Evolutionary conservation across 345 rosid genomes (phyloP).

Genomic region (Clausena lansium): DNA sequence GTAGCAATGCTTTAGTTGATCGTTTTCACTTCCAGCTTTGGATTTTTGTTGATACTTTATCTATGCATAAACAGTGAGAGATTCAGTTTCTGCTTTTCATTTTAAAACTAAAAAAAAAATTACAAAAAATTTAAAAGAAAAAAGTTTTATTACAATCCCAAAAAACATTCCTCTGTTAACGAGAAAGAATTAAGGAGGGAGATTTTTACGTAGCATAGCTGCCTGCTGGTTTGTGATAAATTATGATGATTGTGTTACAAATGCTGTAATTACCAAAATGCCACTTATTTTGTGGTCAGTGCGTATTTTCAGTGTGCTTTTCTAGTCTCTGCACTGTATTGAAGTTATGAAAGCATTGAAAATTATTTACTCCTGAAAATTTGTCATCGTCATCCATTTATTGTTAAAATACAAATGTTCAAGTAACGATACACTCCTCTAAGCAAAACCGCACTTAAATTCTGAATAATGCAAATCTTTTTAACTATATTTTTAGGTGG

Average conservation of each 20-base stretch:
- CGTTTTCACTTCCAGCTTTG: neutral
- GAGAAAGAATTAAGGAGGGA: neutral
- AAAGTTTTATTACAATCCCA: slow-evolving; percentile 1
- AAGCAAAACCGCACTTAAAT: too few species aligned
- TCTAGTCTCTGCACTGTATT: neutral
- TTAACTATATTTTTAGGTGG: too few species aligned
- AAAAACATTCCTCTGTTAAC: slow-evolving; percentile 23
- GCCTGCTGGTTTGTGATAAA: neutral
- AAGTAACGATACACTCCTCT: too few species aligned
- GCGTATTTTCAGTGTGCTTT: neutral
- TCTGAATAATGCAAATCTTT: too few species aligned
- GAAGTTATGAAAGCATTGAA: too few species aligned
- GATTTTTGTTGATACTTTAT: slow-evolving; percentile 11
- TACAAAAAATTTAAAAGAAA: too few species aligned
- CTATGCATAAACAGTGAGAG: slow-evolving; percentile 5
- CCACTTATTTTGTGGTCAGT: neutral
- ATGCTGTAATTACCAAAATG: neutral
- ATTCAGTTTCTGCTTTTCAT: slow-evolving; percentile 16
- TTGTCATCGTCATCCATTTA: too few species aligned
- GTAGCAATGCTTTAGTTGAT: slow-evolving; percentile 15
- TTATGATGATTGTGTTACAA: neutral
- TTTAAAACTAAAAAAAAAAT: neutral
- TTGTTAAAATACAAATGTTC: too few species aligned
- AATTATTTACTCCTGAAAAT: too few species aligned
- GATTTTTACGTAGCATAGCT: neutral